phyloP scores from a whole-genome alignment of 306 rosid species.

The Casuarina cunninghamiana region DNA sequence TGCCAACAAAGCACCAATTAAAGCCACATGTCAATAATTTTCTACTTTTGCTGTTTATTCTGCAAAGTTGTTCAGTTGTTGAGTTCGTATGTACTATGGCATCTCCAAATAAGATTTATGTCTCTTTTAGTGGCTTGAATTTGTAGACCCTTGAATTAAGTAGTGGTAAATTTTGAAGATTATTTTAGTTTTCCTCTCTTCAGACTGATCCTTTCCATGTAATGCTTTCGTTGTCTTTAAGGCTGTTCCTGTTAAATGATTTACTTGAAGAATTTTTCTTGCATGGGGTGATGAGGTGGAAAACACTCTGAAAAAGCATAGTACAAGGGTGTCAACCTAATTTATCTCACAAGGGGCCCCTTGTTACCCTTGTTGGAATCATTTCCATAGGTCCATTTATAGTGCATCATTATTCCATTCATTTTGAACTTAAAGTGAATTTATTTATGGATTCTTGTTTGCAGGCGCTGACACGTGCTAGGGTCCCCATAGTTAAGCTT shows the following conservation, averaged over 20 bases:
- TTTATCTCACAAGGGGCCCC: neutral
- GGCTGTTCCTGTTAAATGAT: neutral
- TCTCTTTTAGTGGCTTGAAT: neutral
- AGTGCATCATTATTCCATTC: neutral
- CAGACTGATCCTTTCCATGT: neutral
- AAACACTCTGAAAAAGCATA: neutral
- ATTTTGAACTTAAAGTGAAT: slow-evolving; percentile 7
- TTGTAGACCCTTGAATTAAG: neutral
- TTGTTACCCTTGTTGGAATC: neutral
- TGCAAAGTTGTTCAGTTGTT: neutral
- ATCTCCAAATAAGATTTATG: neutral
- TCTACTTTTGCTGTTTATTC: neutral
- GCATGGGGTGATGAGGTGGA: neutral
- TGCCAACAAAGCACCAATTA: neutral
- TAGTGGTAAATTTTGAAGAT: neutral
- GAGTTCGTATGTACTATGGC: neutral
- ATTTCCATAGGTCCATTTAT: neutral
- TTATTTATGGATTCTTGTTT: slow-evolving; percentile 24
- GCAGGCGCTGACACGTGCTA: slow-evolving; percentile 94
- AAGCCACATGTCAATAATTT: neutral
- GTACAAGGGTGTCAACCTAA: neutral
- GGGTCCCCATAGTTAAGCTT: slow-evolving; percentile 98
- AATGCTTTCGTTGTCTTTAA: neutral
- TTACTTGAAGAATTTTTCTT: neutral
- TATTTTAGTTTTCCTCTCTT: neutral